Conservation (phyloP, 768 basidiomycete species). For the Boletus vermiculosoides region DNA sequence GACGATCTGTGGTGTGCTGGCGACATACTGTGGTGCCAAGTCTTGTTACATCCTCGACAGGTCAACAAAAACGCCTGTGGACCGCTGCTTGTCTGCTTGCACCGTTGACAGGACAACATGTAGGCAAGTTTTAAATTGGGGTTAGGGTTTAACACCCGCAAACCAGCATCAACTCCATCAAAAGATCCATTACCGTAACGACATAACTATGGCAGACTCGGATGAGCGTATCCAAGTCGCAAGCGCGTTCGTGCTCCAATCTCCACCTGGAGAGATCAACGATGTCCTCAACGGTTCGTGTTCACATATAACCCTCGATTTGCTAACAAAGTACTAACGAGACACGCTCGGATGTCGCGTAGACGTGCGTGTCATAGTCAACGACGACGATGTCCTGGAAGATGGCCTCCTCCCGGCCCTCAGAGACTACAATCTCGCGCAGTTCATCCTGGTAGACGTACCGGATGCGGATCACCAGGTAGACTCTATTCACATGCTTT, state of each 20-base stretch:
- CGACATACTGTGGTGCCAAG: slow-evolving; percentile 36
- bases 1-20: neutral
- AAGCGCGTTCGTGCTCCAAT: slow-evolving; percentile 78
- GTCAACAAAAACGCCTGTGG: slow-evolving; percentile 34
- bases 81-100: slow-evolving; percentile 23
- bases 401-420: slow-evolving; percentile 75
- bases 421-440: slow-evolving; percentile 80
- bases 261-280: slow-evolving; percentile 95
- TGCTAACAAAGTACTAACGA: neutral
- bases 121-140: slow-evolving; percentile 3
- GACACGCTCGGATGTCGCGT: slow-evolving; percentile 17
- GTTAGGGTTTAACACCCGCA: slow-evolving; percentile 25
- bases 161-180: neutral
- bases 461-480: slow-evolving; percentile 76
- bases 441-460: slow-evolving; percentile 87
- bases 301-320: neutral
- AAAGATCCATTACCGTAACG: too few species aligned
- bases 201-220: slow-evolving; percentile 46
- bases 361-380: slow-evolving; percentile 91
- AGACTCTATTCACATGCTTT: neutral
- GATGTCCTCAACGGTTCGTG: slow-evolving; percentile 84
- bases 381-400: slow-evolving; percentile 82
- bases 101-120: slow-evolving; percentile 23
- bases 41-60: slow-evolving; percentile 33
- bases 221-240: slow-evolving; percentile 69